Evolutionary conservation across 345 rosid species (phyloP), one percentile per base, ranked within the genome.

Genomic region (Angophora floribunda): DNA sequence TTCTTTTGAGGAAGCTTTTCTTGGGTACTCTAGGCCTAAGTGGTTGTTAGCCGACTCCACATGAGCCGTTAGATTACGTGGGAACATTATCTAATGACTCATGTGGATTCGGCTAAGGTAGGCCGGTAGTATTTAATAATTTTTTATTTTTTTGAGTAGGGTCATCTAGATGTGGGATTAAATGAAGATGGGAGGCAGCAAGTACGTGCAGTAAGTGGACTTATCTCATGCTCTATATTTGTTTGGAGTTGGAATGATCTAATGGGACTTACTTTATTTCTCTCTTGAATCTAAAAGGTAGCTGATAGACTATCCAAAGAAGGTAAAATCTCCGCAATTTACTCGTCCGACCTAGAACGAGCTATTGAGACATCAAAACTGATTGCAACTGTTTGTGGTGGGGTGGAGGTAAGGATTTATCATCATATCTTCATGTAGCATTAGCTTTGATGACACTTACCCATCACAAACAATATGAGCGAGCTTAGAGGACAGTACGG

Each of bases 111-210:
- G 4, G 41, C 10, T 30, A 65, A 65, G 5, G 1, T 65, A 1
- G 21, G 32, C 0, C 15, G 1, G 32, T 17, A n/a, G 21, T 30
- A 30, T 17, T 65, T 30, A 65, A 65, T 10, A 9, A 65, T 14
- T 63, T 63, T 15, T 2, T 19, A n/a, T n/a, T 19, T 7, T 63
- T 63, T 3, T 67, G 75, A 63, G 24, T 6, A 89, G 89, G 90
- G 92, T 50, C 91, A 89, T 80, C 41, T 91, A 52, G 86, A 91
- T 88, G 86, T 87, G 70, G 90, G 88, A 49, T 57, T 89, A 86
- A 89, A 89, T 85, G 89, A 91, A 26, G 80, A n/a, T 53, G 90
- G 90, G 63, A 85, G 86, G 65, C 47, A 11, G 53, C 88, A 88
- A 65, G 90, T 91, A 49, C 41, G 79, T 53, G 86, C 79, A 2